Evolutionary conservation across 208 protist species (phyloP).

Genomic region (Leishmania tropica): DNA sequence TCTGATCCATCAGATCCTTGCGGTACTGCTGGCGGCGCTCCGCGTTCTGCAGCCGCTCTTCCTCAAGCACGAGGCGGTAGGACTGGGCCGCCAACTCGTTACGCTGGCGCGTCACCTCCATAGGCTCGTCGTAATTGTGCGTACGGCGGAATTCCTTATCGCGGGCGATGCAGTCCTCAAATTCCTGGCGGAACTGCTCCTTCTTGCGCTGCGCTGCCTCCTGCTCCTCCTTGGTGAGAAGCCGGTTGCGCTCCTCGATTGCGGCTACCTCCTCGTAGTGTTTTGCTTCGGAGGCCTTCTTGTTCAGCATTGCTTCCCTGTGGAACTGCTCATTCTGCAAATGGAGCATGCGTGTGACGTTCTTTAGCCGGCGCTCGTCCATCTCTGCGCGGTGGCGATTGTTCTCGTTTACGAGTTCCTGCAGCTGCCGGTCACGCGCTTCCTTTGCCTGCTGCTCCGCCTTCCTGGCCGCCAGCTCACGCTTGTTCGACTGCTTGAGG

Average conservation of each 20-base stretch:
- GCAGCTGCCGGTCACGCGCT: constrained; percentile 50
- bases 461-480: constrained; percentile 62
- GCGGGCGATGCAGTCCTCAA: constrained; percentile 67
- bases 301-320: constrained; percentile 34
- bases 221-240: constrained; percentile 56
- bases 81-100: constrained; percentile 70
- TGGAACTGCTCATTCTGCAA: constrained; percentile 75
- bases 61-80: constrained; percentile 53
- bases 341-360: constrained; percentile 57
- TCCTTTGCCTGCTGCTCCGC: constrained; percentile 35
- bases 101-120: constrained; percentile 56
- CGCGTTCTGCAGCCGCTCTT: constrained; percentile 51
- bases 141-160: constrained; percentile 70
- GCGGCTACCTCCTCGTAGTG: constrained; percentile 55
- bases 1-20: constrained; percentile 80
- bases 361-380: constrained; percentile 64
- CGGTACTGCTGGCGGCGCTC: constrained; percentile 67
- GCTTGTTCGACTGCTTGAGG: constrained; percentile 62
- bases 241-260: constrained; percentile 61
- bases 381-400: constrained; percentile 55
- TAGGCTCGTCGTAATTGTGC: constrained; percentile 87
- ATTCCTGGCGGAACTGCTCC: constrained; percentile 65
- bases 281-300: constrained; percentile 35
- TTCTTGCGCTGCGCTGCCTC: constrained; percentile 52
- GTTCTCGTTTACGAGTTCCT: constrained; percentile 52